Evolutionary conservation across 768 basidiomycete species (phyloP).

Genomic region (Steccherinum ochraceum): DNA sequence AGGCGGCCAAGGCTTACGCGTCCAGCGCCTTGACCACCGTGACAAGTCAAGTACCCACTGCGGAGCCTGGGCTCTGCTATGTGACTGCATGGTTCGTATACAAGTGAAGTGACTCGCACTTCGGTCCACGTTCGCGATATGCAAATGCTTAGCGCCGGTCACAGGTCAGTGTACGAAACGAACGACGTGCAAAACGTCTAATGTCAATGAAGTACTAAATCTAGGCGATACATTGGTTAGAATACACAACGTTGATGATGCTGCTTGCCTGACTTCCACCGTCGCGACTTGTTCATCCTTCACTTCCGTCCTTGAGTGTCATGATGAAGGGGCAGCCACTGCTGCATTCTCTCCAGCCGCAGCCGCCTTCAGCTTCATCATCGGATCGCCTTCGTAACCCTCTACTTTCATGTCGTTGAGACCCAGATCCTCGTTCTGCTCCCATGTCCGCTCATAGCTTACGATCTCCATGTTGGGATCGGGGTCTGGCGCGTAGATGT

Average conservation of each 20-base stretch:
- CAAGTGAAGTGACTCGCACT: no score
- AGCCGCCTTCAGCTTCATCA: not conserved
- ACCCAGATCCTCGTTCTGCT: slow-evolving; percentile 94
- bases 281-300: not conserved
- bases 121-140: no score
- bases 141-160: no score
- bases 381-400: slow-evolving; percentile 43
- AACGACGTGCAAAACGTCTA: not conserved
- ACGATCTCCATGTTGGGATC: slow-evolving; percentile 91
- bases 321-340: not conserved
- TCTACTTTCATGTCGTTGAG: slow-evolving; percentile 88
- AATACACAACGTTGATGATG: not conserved
- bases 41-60: no score
- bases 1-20: not conserved
- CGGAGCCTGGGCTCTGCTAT: no score
- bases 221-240: not conserved
- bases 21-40: not conserved
- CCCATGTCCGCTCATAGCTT: slow-evolving; percentile 75
- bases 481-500: slow-evolving; percentile 93
- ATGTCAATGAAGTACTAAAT: not conserved
- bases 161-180: no score
- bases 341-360: not conserved
- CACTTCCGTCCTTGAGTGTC: not conserved
- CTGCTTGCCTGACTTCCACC: no score
- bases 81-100: no score